These are phyloP conservation scores for Cutaneotrichosporon sp. DNA, from an alignment of 1,284 basidiomycete genomes.

Conservation along the genomic window DNA sequence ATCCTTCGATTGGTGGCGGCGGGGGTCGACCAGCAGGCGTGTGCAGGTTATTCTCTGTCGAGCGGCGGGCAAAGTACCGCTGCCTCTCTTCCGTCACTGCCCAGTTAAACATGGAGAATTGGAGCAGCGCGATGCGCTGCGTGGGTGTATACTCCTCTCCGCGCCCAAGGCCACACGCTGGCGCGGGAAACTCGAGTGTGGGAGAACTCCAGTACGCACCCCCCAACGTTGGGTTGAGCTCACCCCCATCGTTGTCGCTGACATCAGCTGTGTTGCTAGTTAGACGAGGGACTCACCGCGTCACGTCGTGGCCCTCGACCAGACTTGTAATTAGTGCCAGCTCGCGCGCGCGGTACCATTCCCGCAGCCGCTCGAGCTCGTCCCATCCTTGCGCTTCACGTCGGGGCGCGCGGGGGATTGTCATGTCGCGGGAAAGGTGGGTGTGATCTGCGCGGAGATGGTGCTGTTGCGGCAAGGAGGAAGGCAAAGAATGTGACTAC, in stretches of 20 bases:
- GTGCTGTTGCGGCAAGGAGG: no score
- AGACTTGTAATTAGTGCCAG: not conserved
- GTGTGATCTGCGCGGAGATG: no score
- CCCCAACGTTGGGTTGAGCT: not conserved
- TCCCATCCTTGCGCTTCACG: not conserved
- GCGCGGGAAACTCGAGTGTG: not conserved
- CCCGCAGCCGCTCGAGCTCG: not conserved
- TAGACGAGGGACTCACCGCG: not conserved
- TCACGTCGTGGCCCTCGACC: not conserved
- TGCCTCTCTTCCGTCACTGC: not conserved
- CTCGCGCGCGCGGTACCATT: not conserved
- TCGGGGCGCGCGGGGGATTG: not conserved
- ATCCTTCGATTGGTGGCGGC: not conserved
- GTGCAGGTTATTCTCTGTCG: constrained; percentile 1
- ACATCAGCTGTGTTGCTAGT: not conserved
- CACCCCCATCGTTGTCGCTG: not conserved
- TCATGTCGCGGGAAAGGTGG: not conserved
- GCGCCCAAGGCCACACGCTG: not conserved
- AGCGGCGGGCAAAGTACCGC: constrained; percentile 7
- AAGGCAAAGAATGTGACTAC: no score
- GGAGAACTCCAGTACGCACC: constrained; percentile 4
- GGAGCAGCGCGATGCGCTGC: constrained; percentile 6
- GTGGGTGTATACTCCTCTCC: not conserved
- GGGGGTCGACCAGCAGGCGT: not conserved
- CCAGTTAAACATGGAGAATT: constrained; percentile 12